phyloP scores from a whole-genome alignment of 495 filamentous ascomycete species.

The Lasiosphaeria miniovina region DNA sequence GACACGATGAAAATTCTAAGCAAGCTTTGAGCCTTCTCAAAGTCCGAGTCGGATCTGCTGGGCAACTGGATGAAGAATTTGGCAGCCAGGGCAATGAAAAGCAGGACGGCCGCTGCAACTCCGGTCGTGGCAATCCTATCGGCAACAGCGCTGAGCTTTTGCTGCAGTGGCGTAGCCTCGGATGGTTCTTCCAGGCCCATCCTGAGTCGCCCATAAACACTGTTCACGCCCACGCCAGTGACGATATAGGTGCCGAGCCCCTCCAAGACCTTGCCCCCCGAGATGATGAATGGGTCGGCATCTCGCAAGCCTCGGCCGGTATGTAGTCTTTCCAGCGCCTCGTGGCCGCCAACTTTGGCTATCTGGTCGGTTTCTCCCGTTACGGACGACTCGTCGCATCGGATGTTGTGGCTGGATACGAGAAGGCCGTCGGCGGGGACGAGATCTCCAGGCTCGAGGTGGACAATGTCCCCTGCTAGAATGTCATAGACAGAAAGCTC shows the following conservation, averaged over 20 bases:
- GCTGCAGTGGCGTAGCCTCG: conserved; percentile 75
- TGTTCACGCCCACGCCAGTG: conserved; percentile 69
- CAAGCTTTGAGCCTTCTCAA: conserved; percentile 70
- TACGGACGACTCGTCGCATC: conserved; percentile 75
- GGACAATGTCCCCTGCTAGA: conserved; percentile 78
- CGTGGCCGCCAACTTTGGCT: conserved; percentile 57
- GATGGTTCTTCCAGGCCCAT: conserved; percentile 76
- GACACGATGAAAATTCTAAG: conserved; percentile 79
- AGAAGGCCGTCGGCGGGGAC: conserved; percentile 79
- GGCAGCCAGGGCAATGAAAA: conserved; percentile 75
- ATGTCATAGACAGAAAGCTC: conserved; percentile 81
- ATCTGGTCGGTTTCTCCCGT: conserved; percentile 73
- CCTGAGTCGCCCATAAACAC: conserved; percentile 75
- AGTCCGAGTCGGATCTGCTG: conserved; percentile 38
- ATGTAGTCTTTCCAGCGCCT: conserved; percentile 62
- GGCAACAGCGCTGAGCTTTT: conserved; percentile 71
- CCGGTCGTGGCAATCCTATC: conserved; percentile 78
- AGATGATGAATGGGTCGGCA: conserved; percentile 79
- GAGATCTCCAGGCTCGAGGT: conserved; percentile 84
- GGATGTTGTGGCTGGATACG: conserved; percentile 68
- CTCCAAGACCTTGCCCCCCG: conserved; percentile 75
- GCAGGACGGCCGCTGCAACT: conserved; percentile 61
- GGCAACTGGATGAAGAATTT: conserved; percentile 67
- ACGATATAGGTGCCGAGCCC: conserved; percentile 78
- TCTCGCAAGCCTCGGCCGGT: conserved; percentile 45